Percentiles rank a stretch among this genome's conserved stretches.
phyloP scores from a whole-genome alignment of 495 filamentous ascomycete genomes.

The Thermochaetoides thermophila region DNA sequence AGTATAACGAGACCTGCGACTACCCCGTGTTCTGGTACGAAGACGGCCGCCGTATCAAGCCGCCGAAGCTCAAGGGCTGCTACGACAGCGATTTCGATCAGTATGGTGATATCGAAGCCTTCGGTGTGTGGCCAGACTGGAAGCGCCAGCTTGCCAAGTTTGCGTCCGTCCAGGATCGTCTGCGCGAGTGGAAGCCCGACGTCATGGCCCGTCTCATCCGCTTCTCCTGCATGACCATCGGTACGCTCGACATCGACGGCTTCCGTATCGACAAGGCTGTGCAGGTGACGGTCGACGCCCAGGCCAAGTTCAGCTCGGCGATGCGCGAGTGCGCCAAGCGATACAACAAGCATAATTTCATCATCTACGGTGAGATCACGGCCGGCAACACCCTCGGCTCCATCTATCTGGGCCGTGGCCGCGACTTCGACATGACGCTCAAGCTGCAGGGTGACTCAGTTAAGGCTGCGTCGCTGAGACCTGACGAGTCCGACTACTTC shows the following conservation, averaged over 20 bases:
- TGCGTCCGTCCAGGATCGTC: conserved; percentile 58
- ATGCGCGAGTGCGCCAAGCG: conserved; percentile 42
- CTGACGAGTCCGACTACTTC: conserved; percentile 31
- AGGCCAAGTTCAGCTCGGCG: conserved; percentile 38
- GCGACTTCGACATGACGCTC: conserved; percentile 36
- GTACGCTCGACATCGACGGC: conserved; percentile 51
- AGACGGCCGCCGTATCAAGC: conserved; percentile 38
- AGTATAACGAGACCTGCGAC: conserved; percentile 41
- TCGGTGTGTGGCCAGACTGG: conserved; percentile 55
- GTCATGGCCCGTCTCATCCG: conserved; percentile 44
- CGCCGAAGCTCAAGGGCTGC: conserved; percentile 41
- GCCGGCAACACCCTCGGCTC: conserved; percentile 48
- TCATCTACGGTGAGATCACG: conserved; percentile 50
- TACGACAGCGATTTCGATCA: conserved; percentile 59
- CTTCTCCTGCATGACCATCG: conserved; percentile 53
- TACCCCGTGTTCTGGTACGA: conserved; percentile 58
- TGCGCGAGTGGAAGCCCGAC: conserved; percentile 53
- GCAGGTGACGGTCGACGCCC: conserved; percentile 49
- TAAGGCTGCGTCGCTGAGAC: too few species aligned
- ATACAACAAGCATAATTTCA: conserved; percentile 48
- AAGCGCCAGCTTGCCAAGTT: conserved; percentile 55
- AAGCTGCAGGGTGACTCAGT: conserved; percentile 12
- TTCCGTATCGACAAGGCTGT: conserved; percentile 58
- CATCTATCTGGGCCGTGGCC: conserved; percentile 52
- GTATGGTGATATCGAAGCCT: conserved; percentile 54